Base-by-base conservation (phyloP, 148 eudicot species). In the Cornus suecica region DNA sequence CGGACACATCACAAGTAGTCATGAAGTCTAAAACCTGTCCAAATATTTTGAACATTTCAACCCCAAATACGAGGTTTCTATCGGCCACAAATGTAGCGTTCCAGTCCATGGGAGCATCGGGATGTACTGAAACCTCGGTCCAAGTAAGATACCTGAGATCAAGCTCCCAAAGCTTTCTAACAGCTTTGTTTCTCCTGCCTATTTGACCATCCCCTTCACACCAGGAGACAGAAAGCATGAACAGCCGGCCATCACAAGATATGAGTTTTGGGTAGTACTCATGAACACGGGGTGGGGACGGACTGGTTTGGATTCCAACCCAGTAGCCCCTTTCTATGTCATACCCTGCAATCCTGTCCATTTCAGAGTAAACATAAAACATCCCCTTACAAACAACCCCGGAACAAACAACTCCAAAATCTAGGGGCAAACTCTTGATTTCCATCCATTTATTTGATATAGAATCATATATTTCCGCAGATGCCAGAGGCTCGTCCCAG, bases 201-300 rank as follows among this genome's bases (percentile, higher is more conserved):
- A 94, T 94, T 76, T 94, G 90, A 24, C 99, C 99, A 42, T 92
- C 99, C 41, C 97, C 95, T 79, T 94, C 97, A 79, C 99, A 94
- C 99, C 99, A 94, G 2, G 99, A 94, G 26, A 94, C 99, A 8
- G 97, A 92, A 20, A 94, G 86, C 97, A 94, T 92, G 77, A 94
- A 90, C 63, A 94, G 68, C 25, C 91, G 84, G 25, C 73, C 72
- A 41, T 85, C 78, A 58, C 86, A 84, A 7, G 88, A 88, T 11
- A 94, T 85, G 23, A 94, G 85, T 76, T 94, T 89, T 6, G 99
- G 99, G 83, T 90, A 87, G 78, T 94, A 94, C 70, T 91, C 99
- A 29, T 88, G 92, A 52, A 94, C 94, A 34, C 95, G 96, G 28
- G 97, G 87, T n/a, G 99, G 97, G 14, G 80, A 78, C 8, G 83